phyloP scores from a whole-genome alignment of 352 stramenopile species.

The Phytophthora pluvialis region DNA sequence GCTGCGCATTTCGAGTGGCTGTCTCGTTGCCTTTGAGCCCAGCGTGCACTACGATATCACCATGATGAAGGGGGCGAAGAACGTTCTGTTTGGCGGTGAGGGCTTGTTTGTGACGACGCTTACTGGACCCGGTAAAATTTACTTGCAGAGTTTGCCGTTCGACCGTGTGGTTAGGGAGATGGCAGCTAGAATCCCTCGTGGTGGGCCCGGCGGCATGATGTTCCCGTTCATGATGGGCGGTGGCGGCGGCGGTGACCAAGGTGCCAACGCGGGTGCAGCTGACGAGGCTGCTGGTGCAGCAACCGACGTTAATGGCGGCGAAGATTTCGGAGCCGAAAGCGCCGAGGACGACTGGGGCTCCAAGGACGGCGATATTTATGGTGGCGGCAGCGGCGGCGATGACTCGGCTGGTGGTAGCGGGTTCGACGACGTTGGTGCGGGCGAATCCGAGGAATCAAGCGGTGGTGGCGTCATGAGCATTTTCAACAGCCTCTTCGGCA shows the following conservation, averaged over 20 bases:
- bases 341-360: conserved; percentile 38
- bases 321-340: conserved; percentile 14
- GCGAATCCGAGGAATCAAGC: conserved; percentile 33
- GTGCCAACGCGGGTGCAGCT: conserved; percentile 27
- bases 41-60: conserved; percentile 92
- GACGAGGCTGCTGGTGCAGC: conserved; percentile 36
- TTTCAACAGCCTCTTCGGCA: conserved; percentile 64
- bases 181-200: conserved; percentile 81
- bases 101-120: conserved; percentile 95
- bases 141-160: conserved; percentile 92
- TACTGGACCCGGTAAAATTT: conserved; percentile 91
- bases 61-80: conserved; percentile 93
- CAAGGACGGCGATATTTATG: conserved; percentile 63
- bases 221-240: conserved; percentile 88
- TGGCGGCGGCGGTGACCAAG: conserved; percentile 43
- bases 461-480: conserved; percentile 60
- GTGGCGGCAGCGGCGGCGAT: conserved; percentile 18
- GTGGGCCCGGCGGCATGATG: conserved; percentile 80
- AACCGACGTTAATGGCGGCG: conserved; percentile 16
- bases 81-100: conserved; percentile 94
- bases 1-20: conserved; percentile 92
- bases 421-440: conserved; percentile 25
- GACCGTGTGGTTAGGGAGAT: conserved; percentile 94
- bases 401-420: conserved; percentile 13
- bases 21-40: conserved; percentile 90